Evolutionary conservation across 768 basidiomycete species (phyloP), one percentile per base, ranked within the genome.

Genomic region (Leccinum fibrillosum): DNA sequence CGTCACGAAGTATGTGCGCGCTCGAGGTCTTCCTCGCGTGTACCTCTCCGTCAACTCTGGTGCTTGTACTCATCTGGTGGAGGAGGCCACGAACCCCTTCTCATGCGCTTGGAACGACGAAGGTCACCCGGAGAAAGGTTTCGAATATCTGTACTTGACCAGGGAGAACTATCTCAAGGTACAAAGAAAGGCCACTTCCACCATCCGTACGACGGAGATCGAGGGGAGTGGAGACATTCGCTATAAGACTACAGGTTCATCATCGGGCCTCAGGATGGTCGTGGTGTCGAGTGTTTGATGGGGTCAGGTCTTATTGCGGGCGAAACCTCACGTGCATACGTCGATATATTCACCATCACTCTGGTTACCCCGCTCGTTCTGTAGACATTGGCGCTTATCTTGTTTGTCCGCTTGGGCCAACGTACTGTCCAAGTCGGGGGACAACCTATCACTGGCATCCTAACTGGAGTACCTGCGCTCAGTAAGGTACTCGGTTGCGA

Each of bases 21-120:
- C 83, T 35, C 83, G 82, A 39, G 96, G 97, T 51, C 75, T 97
- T 26, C 97, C 97, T 50, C 90, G 97, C 48, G 89, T 99, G 64
- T 99, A 99, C 76, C 86, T 99, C 44, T 98, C 97, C 5, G 97
- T 97, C 64, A 99, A 99, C 79, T 98, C 97, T 35, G 97, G 97
- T 67, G 97, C 97, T 62, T 89, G 97, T 59, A 88, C 98, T 59
- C 97, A 97, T 55, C 75, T 99, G 37, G 97, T 94, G 4, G 97
- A 98, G 73, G 97, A 99, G 73, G 82, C 87, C 21, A 78, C 97
- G 65, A 78, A 82, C 59, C 78, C 97, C 57, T 97, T 98, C 78
- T 90, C 91, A 32, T 90, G 85, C 45, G 92, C 94, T 21, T 99
- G 95, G 95, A 87, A 88, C 64, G 90, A 92, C 64, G 76, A 80